phyloP scores from a whole-genome alignment of 1,139 yeast species.

The Suhomyces panamericanus region DNA sequence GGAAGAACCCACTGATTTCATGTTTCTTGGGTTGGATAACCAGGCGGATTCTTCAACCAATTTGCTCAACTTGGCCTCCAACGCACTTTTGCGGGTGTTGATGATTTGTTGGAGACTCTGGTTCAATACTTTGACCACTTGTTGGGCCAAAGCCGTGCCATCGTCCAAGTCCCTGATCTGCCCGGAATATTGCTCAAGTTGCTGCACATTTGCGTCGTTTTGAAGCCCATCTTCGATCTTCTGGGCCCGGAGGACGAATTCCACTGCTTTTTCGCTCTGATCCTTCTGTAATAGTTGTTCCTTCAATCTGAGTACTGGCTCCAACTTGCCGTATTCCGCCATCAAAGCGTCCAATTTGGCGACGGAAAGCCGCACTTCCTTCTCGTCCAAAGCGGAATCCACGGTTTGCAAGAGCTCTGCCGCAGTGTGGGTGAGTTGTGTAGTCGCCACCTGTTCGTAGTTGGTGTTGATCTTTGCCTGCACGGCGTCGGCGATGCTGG shows the following conservation, averaged over 20 bases:
- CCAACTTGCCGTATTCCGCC: slow-evolving; percentile 16
- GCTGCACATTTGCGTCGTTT: neutral
- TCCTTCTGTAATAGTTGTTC: slow-evolving; percentile 7
- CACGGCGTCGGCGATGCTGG: slow-evolving; percentile 16
- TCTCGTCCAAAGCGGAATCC: slow-evolving; percentile 5
- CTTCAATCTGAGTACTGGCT: slow-evolving; percentile 16
- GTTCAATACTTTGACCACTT: neutral
- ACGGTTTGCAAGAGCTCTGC: slow-evolving; percentile 9
- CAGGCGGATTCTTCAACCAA: slow-evolving; percentile 6
- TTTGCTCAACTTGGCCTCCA: slow-evolving; percentile 6
- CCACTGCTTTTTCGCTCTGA: slow-evolving; percentile 1
- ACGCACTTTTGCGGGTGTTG: neutral
- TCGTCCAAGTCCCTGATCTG: slow-evolving; percentile 8
- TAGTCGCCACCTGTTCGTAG: neutral
- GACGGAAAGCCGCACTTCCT: slow-evolving; percentile 6
- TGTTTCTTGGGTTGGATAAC: slow-evolving; percentile 8
- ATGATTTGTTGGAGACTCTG: slow-evolving; percentile 3
- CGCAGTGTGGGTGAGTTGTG: neutral
- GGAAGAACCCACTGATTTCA: slow-evolving; percentile 6
- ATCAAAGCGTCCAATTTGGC: slow-evolving; percentile 12
- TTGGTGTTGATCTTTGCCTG: slow-evolving; percentile 8
- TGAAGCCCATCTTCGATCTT: slow-evolving; percentile 7
- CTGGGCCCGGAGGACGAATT: slow-evolving; percentile 10
- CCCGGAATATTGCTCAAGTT: slow-evolving; percentile 1
- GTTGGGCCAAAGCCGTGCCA: neutral